Conservation (phyloP, 768 basidiomycete species). For the Steccherinum ochraceum region DNA sequence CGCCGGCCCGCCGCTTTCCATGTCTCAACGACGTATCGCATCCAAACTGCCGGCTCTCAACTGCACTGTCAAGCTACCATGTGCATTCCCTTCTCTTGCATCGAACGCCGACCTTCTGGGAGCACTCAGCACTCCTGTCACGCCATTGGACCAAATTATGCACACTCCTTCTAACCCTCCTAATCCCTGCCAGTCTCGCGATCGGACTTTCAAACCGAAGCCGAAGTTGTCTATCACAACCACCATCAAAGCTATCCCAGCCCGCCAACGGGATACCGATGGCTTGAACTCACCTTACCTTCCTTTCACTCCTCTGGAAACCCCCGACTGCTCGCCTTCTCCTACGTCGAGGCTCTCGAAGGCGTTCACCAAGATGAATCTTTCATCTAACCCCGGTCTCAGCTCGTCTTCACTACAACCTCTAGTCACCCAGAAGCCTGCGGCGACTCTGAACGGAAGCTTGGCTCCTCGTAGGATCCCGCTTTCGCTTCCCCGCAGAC, state of each 20-base stretch:
- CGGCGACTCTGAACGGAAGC: not conserved
- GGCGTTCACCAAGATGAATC: not conserved
- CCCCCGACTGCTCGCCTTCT: not conserved
- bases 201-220: not conserved
- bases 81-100: conserved; percentile 3
- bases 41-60: conserved; percentile 22
- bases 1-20: conserved; percentile 17
- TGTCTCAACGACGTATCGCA: conserved; percentile 26
- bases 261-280: conserved; percentile 1
- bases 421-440: not conserved
- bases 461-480: not conserved
- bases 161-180: conserved; percentile 22
- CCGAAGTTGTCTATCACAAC: not conserved
- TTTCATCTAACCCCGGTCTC: not conserved
- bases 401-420: not conserved
- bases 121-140: conserved; percentile 13
- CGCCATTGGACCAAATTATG: conserved; percentile 24
- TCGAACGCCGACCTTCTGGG: conserved; percentile 2
- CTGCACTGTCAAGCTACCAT: conserved; percentile 17
- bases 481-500: conserved; percentile 1
- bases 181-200: conserved; percentile 14
- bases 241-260: not conserved
- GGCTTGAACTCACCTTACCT: not conserved
- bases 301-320: conserved; percentile 6
- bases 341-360: not conserved